Evolutionary conservation across 2,329 filamentous ascomycete species (phyloP), one percentile per base, ranked within the genome.

Genomic region (Fusarium haematococcum): DNA sequence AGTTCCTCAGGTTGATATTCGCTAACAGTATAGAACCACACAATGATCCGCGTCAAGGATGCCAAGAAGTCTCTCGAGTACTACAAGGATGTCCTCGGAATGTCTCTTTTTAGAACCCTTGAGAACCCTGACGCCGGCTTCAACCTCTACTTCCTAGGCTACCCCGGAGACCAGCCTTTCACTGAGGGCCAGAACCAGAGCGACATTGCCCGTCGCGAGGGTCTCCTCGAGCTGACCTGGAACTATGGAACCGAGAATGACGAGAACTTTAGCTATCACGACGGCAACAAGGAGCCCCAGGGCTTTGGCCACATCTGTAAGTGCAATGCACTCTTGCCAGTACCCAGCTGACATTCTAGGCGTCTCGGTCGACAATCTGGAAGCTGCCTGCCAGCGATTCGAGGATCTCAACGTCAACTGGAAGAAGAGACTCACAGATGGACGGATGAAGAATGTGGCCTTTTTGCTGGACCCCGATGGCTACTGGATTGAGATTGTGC

Each of bases 401-500:
- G 97, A 98, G 81, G 90, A 91, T 65, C 86, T 94, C 80, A 90
- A 92, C 7, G 93, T 96, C 65, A 92, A 89, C 83, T 99, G 95
- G 94, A 98, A 98, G 91, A 98, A 98, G 91, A 89, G 94, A 75
- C 88, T 98, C 71, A 97, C 94, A 2, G 96, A 98, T 73, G 96
- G 96, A 2, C 87, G 90, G 54, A 98, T 98, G 95, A 96, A 94
- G 88, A 94, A 97, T 75, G 92, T 98, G 63, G 97, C 97, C 0
- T 98, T 98, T 81, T 85, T 98, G 56, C 86, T 98, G 57, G 96
- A 96, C 77, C 95, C 95, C 0, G 95, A 98, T 83, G 90, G 89
- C 58, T 97, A 97, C 85, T 97, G 93, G 94, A 89, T 95, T 63
- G 91, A 93, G 84, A 81, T 92, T 78, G 87, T 98, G 60, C 94